A percentile compares a stretch with the other conserved stretches of the same genome.
phyloP scores from a whole-genome alignment of 1,139 yeast species.

The Zhuliangozyma blackwelliae region DNA sequence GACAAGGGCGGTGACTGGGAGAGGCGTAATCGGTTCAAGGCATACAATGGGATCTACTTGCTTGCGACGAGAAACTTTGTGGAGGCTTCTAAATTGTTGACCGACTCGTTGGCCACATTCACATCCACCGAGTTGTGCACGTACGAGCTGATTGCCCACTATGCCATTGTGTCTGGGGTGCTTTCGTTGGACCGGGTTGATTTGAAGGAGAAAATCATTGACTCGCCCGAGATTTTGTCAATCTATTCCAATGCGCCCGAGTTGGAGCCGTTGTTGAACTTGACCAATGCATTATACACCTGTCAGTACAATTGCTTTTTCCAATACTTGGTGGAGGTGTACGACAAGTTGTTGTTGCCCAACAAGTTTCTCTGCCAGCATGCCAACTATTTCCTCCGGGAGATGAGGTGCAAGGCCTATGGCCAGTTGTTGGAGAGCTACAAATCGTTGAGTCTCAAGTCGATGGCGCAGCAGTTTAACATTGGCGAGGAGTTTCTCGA shows the following conservation, averaged over 20 bases:
- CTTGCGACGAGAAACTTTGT: slow-evolving; percentile 82
- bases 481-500: slow-evolving; percentile 80
- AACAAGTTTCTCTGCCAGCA: slow-evolving; percentile 78
- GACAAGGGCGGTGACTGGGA: slow-evolving; percentile 99
- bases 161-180: slow-evolving; percentile 83
- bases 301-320: slow-evolving; percentile 84
- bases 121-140: slow-evolving; percentile 91
- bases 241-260: slow-evolving; percentile 68
- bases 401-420: slow-evolving; percentile 93
- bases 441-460: slow-evolving; percentile 80
- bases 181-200: slow-evolving; percentile 80
- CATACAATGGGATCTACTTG: slow-evolving; percentile 80
- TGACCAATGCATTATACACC: slow-evolving; percentile 84
- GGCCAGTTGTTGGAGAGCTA: slow-evolving; percentile 92
- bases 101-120: slow-evolving; percentile 91
- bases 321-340: slow-evolving; percentile 72
- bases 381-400: slow-evolving; percentile 80
- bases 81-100: slow-evolving; percentile 77
- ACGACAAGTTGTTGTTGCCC: slow-evolving; percentile 66
- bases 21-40: slow-evolving; percentile 89
- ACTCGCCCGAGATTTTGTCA: slow-evolving; percentile 89
- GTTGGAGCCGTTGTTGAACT: slow-evolving; percentile 75
- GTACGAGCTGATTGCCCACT: slow-evolving; percentile 86
- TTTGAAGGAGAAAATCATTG: slow-evolving; percentile 78
- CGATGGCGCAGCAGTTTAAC: slow-evolving; percentile 94